Base-by-base conservation (phyloP, 768 basidiomycete species). In the Asterophora parasitica region DNA sequence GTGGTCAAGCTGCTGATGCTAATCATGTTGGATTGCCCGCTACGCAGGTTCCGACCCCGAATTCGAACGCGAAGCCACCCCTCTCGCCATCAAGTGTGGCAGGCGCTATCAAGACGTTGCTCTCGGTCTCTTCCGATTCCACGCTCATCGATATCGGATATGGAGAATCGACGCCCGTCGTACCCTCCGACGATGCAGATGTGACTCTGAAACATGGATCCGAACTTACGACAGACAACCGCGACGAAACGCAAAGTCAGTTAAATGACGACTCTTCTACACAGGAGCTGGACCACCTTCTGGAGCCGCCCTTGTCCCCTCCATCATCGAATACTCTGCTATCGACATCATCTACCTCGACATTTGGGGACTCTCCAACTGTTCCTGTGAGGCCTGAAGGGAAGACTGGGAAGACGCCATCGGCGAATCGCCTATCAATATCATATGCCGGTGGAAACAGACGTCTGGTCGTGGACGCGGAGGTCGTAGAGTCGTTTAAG, bases 381-480 rank as follows among this genome's bases (percentile, higher is more conserved):
- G 66, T 61, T 41, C 50, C 60, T 12, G 52, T 60, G 30, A 73
- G 72, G 49, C 53, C 58, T 16, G 68, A 70, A 28, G 44, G 55
- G 9, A 77, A 76, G 53, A 58, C 64, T 15, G 67, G 64, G 11
- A 73, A 69, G 53, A 69, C 72, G 0, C 84, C 88, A 7, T 88
- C 88, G 34, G 83, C 87, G 26, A 91, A 90, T 57, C 80, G 88
- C 13, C 67, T 99, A n/a, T 96, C 94, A 7, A 92, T 98, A 63
- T 88, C 95, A 0, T 99, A 96, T 66, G 92, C 92, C 47, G 85
- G 85, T 36, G 92, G 92, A 42, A 85, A 85, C 49, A 75, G 90
- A 41, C 78, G 96, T 33, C 73, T 99, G 42, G 85, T 96, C 20
- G 74, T 98, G 49, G 86, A 98, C 63, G 88, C 95, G 2, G 86